Evolutionary conservation across 805 yeast genomes (phyloP), one percentile per base, ranked within the genome.

Genomic region (Komagataella kurtzmanii): DNA sequence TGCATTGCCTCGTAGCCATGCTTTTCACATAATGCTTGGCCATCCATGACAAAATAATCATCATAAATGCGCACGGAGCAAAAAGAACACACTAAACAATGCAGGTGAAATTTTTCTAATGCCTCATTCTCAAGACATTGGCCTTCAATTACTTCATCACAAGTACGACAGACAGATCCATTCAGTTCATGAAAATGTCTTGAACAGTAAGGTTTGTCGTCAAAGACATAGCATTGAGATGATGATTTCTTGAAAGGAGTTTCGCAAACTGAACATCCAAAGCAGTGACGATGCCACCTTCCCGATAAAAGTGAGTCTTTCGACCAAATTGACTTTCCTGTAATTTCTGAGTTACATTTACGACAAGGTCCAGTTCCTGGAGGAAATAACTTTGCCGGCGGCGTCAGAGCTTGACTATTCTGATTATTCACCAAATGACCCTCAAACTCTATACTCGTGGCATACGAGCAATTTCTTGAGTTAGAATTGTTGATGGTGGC

Each of bases 281-380:
- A 91, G 63, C 99, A 93, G 14, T 73, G 66, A 45, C 95, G 74
- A 63, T 93, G 99, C 98, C 98, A 93, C 63, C 89, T 91, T 0
- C 97, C 98, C 1, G 88, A 77, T 48, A 85, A 68, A 60, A 83
- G 89, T n/a, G 83, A 85, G 52, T 85, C 86, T 58, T 82, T 85
- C n/a, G 96, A 87, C 66, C 81, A 85, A 17, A 91, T 85, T 0
- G 93, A 74, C 60, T 83, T 87, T 50, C 64, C 65, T 7, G 56
- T 54, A 30, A 90, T 81, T n/a, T 66, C 70, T 47, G 64, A 54
- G 4, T 66, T 64, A 68, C 98, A 91, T 40, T 76, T 72, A 53
- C 97, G 79, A 64, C 98, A 91, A 14, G 89, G 89, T 0, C 93
- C 93, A 54, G 77, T 68, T 0, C 91, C 93, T 0, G 89, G 77